Base-by-base conservation (phyloP, 2,329 filamentous ascomycete genomes). In the Aureobasidium sp. region DNA sequence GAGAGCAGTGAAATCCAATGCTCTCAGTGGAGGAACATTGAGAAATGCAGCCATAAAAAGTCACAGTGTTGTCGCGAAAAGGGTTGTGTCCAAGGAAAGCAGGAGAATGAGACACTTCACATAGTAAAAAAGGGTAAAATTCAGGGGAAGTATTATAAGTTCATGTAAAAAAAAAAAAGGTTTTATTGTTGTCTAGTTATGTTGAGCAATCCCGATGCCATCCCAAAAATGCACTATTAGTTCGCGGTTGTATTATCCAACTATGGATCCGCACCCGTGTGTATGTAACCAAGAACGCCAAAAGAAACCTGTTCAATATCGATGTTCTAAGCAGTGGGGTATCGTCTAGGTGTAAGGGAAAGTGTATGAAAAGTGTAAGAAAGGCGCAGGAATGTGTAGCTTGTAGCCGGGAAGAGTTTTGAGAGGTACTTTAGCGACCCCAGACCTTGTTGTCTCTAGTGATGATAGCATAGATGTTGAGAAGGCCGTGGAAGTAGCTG, bases 391-490 rank as follows among this genome's bases (percentile, higher is more conserved):
- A 13, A 16, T 10, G 16, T 30, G 21, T 50, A 25, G 27, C 7
- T 4, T 32, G 47, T 36, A 51, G 34, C 49, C 5, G 34, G 32
- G 13, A 2, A 34, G 36, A 41, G 21, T 25, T 36, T 13, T 9
- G 8, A 34, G 11, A 53, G 27, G 3, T 11, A 51, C 14, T 37
- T 48, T 48, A 58, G n/a, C 54, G 54, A 30, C 54, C 54, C 72
- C 72, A 74, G 13, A 64, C 63, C 4, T 69, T 72, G 30, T 66
- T 65, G 34, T 65, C 65, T 62, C 71, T 65, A 8, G 84, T 87
- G 4, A 82, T 58, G 27, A 82, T 55, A 0, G 82, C 82, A 66
- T 77, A 82, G 0, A 85, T 32, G 72, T 86, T 87, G 69, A 87
- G 76, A 1, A 83, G 67, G 30, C 79, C 79, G 68, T 87, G 84